Evolutionary conservation across 352 stramenopile species (phyloP).

Genomic region (Phytophthora pini): DNA sequence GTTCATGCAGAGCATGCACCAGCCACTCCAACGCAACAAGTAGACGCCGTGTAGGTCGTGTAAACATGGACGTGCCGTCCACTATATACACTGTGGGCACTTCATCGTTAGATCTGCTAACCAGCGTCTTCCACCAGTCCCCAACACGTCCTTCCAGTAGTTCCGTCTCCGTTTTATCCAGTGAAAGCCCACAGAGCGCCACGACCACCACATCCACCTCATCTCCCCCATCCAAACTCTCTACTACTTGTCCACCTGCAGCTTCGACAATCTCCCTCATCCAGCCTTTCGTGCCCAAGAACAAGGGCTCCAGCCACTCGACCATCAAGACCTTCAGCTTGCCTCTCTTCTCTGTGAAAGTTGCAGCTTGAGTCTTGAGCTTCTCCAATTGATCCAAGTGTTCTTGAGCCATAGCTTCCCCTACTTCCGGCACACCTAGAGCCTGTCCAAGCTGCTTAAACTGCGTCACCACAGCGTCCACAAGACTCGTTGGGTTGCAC

Average conservation of each 20-base stretch:
- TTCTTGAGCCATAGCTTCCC: constrained; percentile 41
- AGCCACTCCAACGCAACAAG: constrained; percentile 68
- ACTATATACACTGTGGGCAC: constrained; percentile 54
- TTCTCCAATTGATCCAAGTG: constrained; percentile 36
- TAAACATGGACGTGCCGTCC: constrained; percentile 81
- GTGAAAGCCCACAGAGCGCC: constrained; percentile 63
- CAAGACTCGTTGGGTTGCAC: constrained; percentile 52
- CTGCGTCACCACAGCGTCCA: constrained; percentile 54
- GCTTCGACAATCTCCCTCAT: constrained; percentile 69
- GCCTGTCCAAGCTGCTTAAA: constrained; percentile 59
- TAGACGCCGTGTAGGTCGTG: constrained; percentile 62
- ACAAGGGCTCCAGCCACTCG: constrained; percentile 80
- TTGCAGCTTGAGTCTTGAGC: constrained; percentile 30
- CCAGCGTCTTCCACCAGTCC: constrained; percentile 46
- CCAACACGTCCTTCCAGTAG: constrained; percentile 45
- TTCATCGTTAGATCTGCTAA: not conserved
- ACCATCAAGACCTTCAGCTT: constrained; percentile 57
- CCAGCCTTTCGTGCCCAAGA: constrained; percentile 68
- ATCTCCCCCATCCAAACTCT: constrained; percentile 26
- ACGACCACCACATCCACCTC: constrained; percentile 59
- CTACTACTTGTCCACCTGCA: constrained; percentile 47
- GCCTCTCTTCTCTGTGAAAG: constrained; percentile 15
- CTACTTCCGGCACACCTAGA: constrained; percentile 48
- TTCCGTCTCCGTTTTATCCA: constrained; percentile 53
- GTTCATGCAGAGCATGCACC: constrained; percentile 45